A percentile compares a stretch with the other conserved stretches of the same genome.
phyloP scores from a whole-genome alignment of 768 basidiomycete species.

The Lactarius pseudohatsudake region DNA sequence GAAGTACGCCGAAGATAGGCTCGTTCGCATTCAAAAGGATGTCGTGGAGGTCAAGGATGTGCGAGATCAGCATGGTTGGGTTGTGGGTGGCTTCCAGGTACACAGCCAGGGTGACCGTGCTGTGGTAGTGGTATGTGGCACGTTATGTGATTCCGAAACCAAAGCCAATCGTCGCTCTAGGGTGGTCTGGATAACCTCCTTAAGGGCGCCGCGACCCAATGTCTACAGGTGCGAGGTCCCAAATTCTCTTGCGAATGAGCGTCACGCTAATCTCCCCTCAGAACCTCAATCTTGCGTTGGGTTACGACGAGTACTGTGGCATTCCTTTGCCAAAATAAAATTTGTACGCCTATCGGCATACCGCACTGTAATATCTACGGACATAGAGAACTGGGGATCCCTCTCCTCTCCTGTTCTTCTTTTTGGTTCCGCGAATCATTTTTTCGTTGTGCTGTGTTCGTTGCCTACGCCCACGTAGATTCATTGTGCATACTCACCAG shows the following conservation, averaged over 20 bases:
- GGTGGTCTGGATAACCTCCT: constrained; percentile 95
- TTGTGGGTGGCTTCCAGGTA: constrained; percentile 90
- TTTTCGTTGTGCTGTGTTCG: neutral
- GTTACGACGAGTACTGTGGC: constrained; percentile 81
- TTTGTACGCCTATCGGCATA: neutral
- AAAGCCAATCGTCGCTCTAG: constrained; percentile 39
- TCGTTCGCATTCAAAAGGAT: constrained; percentile 65
- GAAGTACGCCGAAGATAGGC: constrained; percentile 71
- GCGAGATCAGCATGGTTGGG: constrained; percentile 84
- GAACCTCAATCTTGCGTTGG: constrained; percentile 90
- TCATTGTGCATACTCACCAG: neutral
- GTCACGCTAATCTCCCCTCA: constrained; percentile 34
- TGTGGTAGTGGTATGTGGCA: constrained; percentile 79
- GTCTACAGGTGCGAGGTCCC: constrained; percentile 70
- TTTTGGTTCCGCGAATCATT: neutral
- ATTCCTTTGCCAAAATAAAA: constrained; percentile 46
- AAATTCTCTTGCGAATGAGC: neutral
- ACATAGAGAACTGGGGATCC: neutral
- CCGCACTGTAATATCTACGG: neutral
- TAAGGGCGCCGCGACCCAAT: constrained; percentile 99
- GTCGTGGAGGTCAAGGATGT: constrained; percentile 76
- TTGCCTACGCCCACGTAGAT: neutral
- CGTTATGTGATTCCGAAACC: constrained; percentile 1
- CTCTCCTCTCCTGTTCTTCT: neutral
- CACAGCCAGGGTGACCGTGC: constrained; percentile 86